phyloP scores from a whole-genome alignment of 1,284 basidiomycete genomes.

The Microbotryum violaceum region DNA sequence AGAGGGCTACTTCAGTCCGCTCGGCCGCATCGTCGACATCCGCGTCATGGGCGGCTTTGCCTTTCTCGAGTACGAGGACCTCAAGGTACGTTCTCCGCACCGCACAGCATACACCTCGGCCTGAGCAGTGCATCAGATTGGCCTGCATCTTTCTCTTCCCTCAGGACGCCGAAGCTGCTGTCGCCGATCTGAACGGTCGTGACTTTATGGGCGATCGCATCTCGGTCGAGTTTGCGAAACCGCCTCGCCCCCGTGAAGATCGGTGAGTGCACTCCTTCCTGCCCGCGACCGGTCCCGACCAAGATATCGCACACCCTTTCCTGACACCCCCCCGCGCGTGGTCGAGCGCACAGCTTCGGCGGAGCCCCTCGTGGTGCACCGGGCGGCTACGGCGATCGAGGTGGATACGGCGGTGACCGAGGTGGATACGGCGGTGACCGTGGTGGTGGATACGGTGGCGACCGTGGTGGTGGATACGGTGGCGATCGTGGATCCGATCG shows the following conservation, averaged over 20 bases:
- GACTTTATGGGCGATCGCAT: slow-evolving; percentile 69
- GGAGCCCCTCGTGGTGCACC: slow-evolving; percentile 35
- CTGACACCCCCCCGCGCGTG: too few species aligned
- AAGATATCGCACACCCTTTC: too few species aligned
- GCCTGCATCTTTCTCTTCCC: too few species aligned
- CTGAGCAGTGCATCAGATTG: too few species aligned
- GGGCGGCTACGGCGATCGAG: slow-evolving; percentile 7
- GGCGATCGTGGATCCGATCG: slow-evolving; percentile 12
- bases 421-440: slow-evolving; percentile 16
- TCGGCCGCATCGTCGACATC: slow-evolving; percentile 77
- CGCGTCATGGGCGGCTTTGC: slow-evolving; percentile 90
- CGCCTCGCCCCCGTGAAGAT: slow-evolving; percentile 31
- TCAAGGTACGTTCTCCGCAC: slow-evolving; percentile 49
- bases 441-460: slow-evolving; percentile 9
- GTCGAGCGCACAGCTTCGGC: slow-evolving; percentile 41
- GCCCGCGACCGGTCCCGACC: background rate
- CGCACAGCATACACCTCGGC: too few species aligned
- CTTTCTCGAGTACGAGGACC: slow-evolving; percentile 84
- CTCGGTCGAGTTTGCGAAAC: slow-evolving; percentile 36
- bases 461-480: slow-evolving; percentile 13
- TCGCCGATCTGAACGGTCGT: slow-evolving; percentile 76
- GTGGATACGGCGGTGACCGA: slow-evolving; percentile 12
- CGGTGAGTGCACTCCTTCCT: slow-evolving; percentile 11
- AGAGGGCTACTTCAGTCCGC: slow-evolving; percentile 49
- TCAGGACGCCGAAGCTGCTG: slow-evolving; percentile 89